A percentile compares a stretch with the other conserved stretches of the same genome.
These are phyloP conservation scores for Lactarius quietus DNA, from an alignment of 768 basidiomycete species.

Conservation along the genomic window DNA sequence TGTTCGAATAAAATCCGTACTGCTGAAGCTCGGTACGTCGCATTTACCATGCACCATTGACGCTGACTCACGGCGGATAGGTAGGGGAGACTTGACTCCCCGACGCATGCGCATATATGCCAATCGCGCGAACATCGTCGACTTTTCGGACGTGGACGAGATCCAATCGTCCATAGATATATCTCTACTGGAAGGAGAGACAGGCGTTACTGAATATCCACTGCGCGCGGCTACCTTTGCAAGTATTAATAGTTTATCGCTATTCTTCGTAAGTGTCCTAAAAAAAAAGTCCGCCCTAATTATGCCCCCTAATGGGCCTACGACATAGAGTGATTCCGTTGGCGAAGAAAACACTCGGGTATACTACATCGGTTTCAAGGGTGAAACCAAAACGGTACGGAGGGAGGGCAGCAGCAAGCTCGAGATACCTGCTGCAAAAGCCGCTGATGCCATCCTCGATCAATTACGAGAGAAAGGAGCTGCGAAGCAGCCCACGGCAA, in stretches of 20 bases:
- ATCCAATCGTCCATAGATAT: slow-evolving; percentile 70
- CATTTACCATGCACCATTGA: slow-evolving; percentile 12
- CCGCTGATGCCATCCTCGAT: slow-evolving; percentile 69
- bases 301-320: slow-evolving; percentile 9
- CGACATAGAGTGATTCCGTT: slow-evolving; percentile 55
- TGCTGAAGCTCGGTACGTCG: slow-evolving; percentile 67
- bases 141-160: slow-evolving; percentile 69
- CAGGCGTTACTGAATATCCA: slow-evolving; percentile 70
- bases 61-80: slow-evolving; percentile 34
- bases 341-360: slow-evolving; percentile 64
- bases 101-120: slow-evolving; percentile 72
- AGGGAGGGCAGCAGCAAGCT: slow-evolving; percentile 61
- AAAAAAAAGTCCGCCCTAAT: slow-evolving; percentile 3
- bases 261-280: slow-evolving; percentile 67
- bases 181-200: slow-evolving; percentile 65
- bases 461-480: slow-evolving; percentile 53
- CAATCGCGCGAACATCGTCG: slow-evolving; percentile 70
- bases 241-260: slow-evolving; percentile 65
- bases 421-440: slow-evolving; percentile 76
- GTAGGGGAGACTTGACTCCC: slow-evolving; percentile 74
- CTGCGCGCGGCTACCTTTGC: slow-evolving; percentile 71
- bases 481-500: slow-evolving; percentile 62
- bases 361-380: slow-evolving; percentile 83
- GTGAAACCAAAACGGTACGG: slow-evolving; percentile 52
- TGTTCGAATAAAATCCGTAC: slow-evolving; percentile 68